A percentile compares a stretch with the other conserved stretches of the same genome.
Evolutionary conservation across 1,139 yeast species (phyloP).

Genomic region (Candida sojae): DNA sequence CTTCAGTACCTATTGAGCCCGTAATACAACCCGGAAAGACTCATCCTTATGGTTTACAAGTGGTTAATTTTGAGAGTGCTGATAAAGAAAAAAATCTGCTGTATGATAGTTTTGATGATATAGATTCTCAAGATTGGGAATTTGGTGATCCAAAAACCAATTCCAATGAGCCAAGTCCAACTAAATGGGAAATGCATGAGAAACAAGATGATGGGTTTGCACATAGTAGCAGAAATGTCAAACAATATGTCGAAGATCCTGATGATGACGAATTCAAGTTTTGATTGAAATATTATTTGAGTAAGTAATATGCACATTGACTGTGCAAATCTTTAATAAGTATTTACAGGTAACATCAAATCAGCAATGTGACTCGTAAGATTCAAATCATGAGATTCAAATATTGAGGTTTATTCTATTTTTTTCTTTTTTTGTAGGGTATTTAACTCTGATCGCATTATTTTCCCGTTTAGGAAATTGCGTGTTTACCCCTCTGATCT

Average conservation of each 20-base stretch:
- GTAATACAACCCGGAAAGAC: background rate
- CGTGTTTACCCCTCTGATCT: too few species aligned
- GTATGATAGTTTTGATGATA: slow-evolving; percentile 16
- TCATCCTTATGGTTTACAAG: background rate
- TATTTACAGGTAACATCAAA: too few species aligned
- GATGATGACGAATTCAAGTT: background rate
- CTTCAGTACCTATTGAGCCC: background rate
- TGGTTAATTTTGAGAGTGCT: background rate
- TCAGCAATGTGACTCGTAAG: too few species aligned
- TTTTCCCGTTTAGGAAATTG: background rate
- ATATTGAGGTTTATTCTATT: background rate
- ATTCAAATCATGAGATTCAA: too few species aligned
- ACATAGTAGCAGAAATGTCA: background rate
- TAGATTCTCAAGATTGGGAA: slow-evolving; percentile 15
- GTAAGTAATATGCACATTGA: too few species aligned
- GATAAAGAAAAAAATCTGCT: slow-evolving; percentile 2
- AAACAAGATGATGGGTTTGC: background rate
- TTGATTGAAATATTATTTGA: background rate
- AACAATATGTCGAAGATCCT: background rate
- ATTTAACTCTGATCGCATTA: background rate
- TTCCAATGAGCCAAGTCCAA: background rate
- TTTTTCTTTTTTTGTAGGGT: background rate
- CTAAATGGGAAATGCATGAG: background rate
- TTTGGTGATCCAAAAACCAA: slow-evolving; percentile 8
- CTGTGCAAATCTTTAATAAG: too few species aligned